Percentiles rank a stretch among this genome's conserved stretches.
These are phyloP conservation scores for Trichoderma atroviride DNA, from an alignment of 2,329 filamentous ascomycete species.

Conservation along the genomic window DNA sequence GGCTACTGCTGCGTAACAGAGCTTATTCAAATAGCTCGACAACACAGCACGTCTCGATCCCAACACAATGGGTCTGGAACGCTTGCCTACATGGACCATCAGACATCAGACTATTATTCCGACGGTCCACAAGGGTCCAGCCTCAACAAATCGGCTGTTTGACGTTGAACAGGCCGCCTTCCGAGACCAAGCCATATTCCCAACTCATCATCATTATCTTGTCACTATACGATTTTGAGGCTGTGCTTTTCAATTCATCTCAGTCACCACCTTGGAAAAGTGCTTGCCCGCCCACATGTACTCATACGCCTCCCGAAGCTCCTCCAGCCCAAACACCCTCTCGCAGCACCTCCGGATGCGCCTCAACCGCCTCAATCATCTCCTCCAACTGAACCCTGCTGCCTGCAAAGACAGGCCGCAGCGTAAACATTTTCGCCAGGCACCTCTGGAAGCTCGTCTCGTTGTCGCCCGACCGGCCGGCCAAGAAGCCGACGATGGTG, in stretches of 20 bases:
- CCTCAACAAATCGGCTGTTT: not conserved
- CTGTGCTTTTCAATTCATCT: slow-evolving; percentile 32
- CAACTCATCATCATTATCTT: not conserved
- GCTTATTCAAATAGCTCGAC: not conserved
- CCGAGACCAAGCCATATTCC: not conserved
- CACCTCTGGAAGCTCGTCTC: slow-evolving; percentile 41
- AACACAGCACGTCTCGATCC: not conserved
- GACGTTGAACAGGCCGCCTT: not conserved
- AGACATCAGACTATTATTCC: not conserved
- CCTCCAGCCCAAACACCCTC: slow-evolving; percentile 49
- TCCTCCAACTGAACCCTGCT: slow-evolving; percentile 53
- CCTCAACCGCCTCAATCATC: slow-evolving; percentile 54
- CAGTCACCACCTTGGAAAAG: slow-evolving; percentile 44
- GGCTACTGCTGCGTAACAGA: not conserved
- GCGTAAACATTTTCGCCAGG: slow-evolving; percentile 42
- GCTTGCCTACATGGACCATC: not conserved
- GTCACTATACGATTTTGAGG: not conserved
- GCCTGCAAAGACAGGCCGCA: slow-evolving; percentile 52
- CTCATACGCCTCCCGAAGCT: slow-evolving; percentile 49
- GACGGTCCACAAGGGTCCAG: not conserved
- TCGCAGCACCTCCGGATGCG: slow-evolving; percentile 45
- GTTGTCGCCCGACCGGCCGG: slow-evolving; percentile 30
- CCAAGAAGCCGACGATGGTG: slow-evolving; percentile 45
- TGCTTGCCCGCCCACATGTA: slow-evolving; percentile 45
- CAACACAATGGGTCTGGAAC: slow-evolving; percentile 3